Evolutionary conservation across 257 asterid species (phyloP), one percentile per base, ranked within the genome.

Genomic region (Solanum sitiens): DNA sequence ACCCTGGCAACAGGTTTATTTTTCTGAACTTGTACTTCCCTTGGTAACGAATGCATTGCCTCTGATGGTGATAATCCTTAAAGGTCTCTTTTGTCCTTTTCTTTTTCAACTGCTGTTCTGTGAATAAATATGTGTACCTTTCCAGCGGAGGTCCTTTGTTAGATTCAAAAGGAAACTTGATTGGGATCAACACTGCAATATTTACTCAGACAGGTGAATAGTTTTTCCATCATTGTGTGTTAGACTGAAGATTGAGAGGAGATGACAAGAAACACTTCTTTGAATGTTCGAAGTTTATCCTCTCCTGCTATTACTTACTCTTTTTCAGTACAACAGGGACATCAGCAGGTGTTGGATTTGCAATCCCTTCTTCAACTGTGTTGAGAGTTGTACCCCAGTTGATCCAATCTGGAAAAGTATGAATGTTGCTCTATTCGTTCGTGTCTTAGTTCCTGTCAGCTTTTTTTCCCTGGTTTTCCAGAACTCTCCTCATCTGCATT

Each of bases 301-400:
- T 30, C 25, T 70, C 32, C 56, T 47, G 21, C 30, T 44, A 25
- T 45, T 70, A 44, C 65, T 85, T 25, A 68, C 16, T 85, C 71
- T 65, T 68, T 44, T 42, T 70, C 23, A 35, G 59, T 67, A 65
- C 71, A 87, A 88, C 93, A 97, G 99, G 99, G 88, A 95, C 99
- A 71, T 97, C 99, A 30, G 98, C 98, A 32, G 99, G 99, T 71
- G 98, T 97, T 12, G 99, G 99, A 73, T 97, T 97, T 50, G 98
- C 98, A 40, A 97, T 97, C 87, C 98, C 99, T 85, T 95, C 98
- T 37, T 93, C 98, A 63, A 95, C 98, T 21, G 98, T 97, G 89
- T 90, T 88, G 61, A 97, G 94, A 92, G 95, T 95, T 87, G 98
- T 95, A 45, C 99, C 99, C 56, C 98, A 95, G 93, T 95, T 97